Evolutionary conservation across 2,329 filamentous ascomycete species (phyloP), one percentile per base, ranked within the genome.

Genomic region (Sclerotinia nivalis): DNA sequence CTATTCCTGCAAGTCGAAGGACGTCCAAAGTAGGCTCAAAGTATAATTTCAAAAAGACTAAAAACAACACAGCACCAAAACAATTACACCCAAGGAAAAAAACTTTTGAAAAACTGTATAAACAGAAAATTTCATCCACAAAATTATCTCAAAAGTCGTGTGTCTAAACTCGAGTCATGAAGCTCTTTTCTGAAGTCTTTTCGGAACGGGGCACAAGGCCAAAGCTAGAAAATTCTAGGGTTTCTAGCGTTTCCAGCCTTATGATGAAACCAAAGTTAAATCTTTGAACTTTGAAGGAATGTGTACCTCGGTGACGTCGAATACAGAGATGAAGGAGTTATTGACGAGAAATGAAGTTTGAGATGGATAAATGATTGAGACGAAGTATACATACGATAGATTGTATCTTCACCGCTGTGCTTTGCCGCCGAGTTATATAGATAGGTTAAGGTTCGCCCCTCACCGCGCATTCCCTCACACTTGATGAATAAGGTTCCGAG

Each of bases 191-290:
- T 40, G 13, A 28, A 5, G 9, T 52, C 49, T 65, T 18, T 65
- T 50, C 47, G 60, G 31, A 28, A 64, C 22, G 61, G 25, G 13
- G n/a, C 31, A n/a, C 13, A 25, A 12, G 15, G 13, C 10, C 34
- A 58, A 40, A 64, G 49, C 61, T 52, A 54, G 56, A 60, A 60
- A 60, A 40, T 37, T 50, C 31, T 62, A 49, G 20, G 8, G 22
- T 2, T 50, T 62, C 54, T 25, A 50, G 28, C 15, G 55, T 58
- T 37, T 37, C 22, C 45, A 62, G 60, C 20, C 60, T 49, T 50
- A 34, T 62, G 60, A 50, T 50, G 45, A 62, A 50, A 62, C 45
- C 4, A 8, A 49, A 49, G 59, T 62, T 62, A 34, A 49, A 50
- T 56, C 9, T 56, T 10, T n/a, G 20, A 4, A 56, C 31, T 37